phyloP scores from a whole-genome alignment of 805 yeast genomes.

The Yarrowia yakushimensis region DNA sequence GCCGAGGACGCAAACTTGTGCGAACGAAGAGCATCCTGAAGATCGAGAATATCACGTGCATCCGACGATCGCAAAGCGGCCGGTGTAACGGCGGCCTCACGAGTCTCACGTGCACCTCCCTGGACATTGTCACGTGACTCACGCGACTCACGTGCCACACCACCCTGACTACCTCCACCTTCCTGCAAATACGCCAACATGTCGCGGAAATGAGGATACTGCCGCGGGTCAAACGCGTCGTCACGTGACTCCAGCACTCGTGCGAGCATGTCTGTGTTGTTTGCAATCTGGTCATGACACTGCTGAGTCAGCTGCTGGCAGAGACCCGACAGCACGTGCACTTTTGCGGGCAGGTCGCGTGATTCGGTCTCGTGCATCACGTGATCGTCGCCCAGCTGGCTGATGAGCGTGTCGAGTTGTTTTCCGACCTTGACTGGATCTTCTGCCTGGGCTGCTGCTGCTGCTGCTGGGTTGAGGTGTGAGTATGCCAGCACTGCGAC shows the following conservation, averaged over 20 bases:
- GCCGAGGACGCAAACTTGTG: conserved; percentile 31
- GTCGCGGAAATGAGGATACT: conserved; percentile 19
- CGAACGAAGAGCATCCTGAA: conserved; percentile 31
- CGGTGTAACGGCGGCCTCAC: neutral
- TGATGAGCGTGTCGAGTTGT: neutral
- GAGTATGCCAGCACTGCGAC: conserved; percentile 25
- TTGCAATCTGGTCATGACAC: conserved; percentile 8
- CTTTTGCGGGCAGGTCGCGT: neutral
- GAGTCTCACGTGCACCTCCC: no score
- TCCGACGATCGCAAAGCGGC: neutral
- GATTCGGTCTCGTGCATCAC: neutral
- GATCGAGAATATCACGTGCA: conserved; percentile 31
- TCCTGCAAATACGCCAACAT: conserved; percentile 3
- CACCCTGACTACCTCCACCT: neutral
- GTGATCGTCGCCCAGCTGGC: conserved; percentile 5
- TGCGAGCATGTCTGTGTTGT: conserved; percentile 7
- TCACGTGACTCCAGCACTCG: neutral
- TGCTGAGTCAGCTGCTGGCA: conserved; percentile 20
- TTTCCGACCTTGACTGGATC: conserved; percentile 3
- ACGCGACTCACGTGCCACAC: neutral
- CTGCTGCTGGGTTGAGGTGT: conserved; percentile 15
- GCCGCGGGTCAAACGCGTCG: neutral
- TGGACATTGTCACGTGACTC: no score
- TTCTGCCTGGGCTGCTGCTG: conserved; percentile 5
- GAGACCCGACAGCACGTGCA: neutral